These are phyloP conservation scores for Trichoderma semiorbis DNA, from an alignment of 2,329 filamentous ascomycete species.

Conservation along the genomic window DNA sequence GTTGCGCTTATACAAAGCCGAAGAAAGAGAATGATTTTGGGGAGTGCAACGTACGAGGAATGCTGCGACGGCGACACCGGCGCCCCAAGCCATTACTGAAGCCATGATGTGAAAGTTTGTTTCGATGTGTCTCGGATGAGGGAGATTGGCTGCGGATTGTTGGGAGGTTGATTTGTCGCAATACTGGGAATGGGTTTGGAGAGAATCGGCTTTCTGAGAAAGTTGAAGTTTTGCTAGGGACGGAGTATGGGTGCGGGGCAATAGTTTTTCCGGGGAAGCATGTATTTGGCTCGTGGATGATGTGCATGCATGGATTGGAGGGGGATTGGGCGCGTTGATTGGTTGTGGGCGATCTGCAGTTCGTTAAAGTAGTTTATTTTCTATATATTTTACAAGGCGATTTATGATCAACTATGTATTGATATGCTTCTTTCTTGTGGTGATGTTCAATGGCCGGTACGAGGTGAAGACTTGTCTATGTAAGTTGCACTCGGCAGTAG, in stretches of 20 bases:
- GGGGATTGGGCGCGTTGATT: not conserved
- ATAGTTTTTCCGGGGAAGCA: not conserved
- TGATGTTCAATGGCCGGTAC: not conserved
- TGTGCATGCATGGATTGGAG: conserved; percentile 21
- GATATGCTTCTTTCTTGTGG: not conserved
- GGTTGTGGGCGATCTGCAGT: not conserved
- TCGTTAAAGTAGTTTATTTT: not conserved
- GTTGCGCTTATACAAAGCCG: not conserved
- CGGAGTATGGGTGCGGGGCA: not conserved
- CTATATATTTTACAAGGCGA: not conserved
- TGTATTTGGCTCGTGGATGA: not conserved
- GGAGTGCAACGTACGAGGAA: conserved; percentile 42
- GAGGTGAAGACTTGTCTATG: not conserved
- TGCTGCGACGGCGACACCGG: conserved; percentile 49
- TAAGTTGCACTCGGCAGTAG: not conserved
- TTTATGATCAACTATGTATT: not conserved
- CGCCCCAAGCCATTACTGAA: conserved; percentile 45
- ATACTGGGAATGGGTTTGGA: not conserved
- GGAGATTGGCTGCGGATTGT: not conserved
- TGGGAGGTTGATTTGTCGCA: not conserved
- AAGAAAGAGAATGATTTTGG: not conserved
- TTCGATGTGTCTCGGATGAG: not conserved
- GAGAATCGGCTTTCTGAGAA: not conserved
- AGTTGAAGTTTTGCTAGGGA: conserved; percentile 14
- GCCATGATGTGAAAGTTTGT: conserved; percentile 33